Percentiles rank a stretch among this genome's conserved stretches.
These are phyloP conservation scores for Plasmodium sp. DNA, from an alignment of 169 alveolate genomes.

Conservation along the genomic window DNA sequence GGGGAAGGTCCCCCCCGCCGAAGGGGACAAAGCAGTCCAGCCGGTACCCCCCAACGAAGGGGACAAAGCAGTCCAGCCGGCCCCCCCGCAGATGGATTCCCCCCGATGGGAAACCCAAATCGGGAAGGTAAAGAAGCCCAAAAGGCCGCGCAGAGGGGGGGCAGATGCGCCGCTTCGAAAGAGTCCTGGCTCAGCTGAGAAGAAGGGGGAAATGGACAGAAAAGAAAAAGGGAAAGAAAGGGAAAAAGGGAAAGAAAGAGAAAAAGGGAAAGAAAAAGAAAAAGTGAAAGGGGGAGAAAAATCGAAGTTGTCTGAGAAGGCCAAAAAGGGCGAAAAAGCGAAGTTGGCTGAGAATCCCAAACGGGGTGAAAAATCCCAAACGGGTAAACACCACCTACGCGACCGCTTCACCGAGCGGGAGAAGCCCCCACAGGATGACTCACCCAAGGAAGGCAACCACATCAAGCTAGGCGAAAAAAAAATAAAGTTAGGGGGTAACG, in stretches of 20 bases:
- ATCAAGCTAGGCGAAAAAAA: not conserved
- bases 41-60: not conserved
- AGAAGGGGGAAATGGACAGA: not conserved
- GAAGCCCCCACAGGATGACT: not conserved
- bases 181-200: not conserved
- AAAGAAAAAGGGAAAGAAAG: not conserved
- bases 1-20: not conserved
- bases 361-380: not conserved
- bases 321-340: not conserved
- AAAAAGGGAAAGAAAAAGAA: too few species aligned
- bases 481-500: not conserved
- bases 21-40: not conserved
- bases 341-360: too few species aligned
- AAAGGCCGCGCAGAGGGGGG: not conserved
- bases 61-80: not conserved
- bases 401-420: not conserved
- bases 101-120: not conserved
- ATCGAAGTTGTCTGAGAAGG: not conserved
- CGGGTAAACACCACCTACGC: not conserved
- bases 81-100: not conserved
- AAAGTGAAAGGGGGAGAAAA: too few species aligned
- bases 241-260: too few species aligned
- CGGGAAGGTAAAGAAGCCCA: not conserved
- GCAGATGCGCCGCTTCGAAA: not conserved
- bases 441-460: not conserved